A percentile compares a stretch with the other conserved stretches of the same genome.
phyloP scores from a whole-genome alignment of 1,284 basidiomycete species.

The Cutaneotrichosporon dermatis region DNA sequence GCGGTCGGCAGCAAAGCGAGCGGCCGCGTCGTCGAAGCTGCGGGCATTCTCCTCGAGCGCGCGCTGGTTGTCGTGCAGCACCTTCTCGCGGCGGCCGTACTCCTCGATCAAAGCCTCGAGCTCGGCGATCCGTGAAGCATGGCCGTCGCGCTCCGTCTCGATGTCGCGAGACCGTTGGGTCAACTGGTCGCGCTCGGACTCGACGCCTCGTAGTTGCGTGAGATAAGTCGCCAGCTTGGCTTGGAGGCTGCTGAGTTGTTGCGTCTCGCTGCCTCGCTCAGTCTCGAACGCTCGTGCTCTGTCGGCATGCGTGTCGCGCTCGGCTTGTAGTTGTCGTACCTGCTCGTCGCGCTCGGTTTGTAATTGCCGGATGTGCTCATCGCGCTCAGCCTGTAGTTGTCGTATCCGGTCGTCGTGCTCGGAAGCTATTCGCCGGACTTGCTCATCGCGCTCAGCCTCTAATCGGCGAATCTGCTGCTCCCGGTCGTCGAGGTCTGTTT shows the following conservation, averaged over 20 bases:
- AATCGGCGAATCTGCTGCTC: background rate
- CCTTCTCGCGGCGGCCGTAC: conserved; percentile 36
- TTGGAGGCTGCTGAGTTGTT: background rate
- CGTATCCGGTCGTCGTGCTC: background rate
- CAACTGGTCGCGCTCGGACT: conserved; percentile 10
- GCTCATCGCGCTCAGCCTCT: conserved; percentile 13
- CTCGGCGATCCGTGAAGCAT: conserved; percentile 27
- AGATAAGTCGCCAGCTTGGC: background rate
- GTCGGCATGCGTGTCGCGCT: conserved; percentile 5
- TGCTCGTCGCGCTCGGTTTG: conserved; percentile 5
- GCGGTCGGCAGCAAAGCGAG: conserved; percentile 57
- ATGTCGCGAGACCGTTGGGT: conserved; percentile 4
- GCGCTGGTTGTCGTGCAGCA: conserved; percentile 33
- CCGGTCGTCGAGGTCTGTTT: conserved; percentile 15
- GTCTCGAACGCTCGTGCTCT: conserved; percentile 7
- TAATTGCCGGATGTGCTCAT: conserved; percentile 3
- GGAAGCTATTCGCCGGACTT: conserved; percentile 2
- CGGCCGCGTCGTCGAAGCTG: background rate
- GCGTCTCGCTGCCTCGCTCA: background rate
- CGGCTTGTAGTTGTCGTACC: background rate
- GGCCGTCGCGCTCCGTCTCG: conserved; percentile 21
- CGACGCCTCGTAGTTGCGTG: conserved; percentile 6
- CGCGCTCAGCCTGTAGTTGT: background rate
- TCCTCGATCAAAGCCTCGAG: conserved; percentile 43
- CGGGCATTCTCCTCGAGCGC: conserved; percentile 20